Conservation (phyloP, 768 basidiomycete species). For the Paxillus ammoniavirescens region DNA sequence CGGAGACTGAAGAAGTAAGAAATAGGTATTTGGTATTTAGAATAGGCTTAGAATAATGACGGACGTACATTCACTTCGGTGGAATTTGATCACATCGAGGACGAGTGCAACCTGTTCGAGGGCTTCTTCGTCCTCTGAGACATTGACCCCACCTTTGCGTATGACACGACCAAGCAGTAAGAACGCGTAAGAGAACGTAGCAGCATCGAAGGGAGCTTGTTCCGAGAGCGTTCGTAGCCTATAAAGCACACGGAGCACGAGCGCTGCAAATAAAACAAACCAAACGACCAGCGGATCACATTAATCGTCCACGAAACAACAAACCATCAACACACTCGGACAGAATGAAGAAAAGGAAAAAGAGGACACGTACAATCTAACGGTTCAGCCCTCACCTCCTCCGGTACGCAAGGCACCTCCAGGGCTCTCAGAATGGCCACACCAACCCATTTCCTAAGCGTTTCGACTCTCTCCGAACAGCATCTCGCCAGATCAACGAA, state of each 20-base stretch:
- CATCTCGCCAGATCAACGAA: conserved; percentile 71
- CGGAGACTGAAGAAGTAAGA: conserved; percentile 49
- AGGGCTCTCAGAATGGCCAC: conserved; percentile 80
- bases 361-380: conserved; percentile 38
- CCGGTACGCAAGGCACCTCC: conserved; percentile 63
- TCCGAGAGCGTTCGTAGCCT: conserved; percentile 80
- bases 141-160: conserved; percentile 61
- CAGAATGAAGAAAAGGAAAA: not conserved
- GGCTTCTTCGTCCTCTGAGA: conserved; percentile 51
- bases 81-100: conserved; percentile 39
- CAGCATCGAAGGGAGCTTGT: conserved; percentile 76
- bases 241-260: conserved; percentile 84
- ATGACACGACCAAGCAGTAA: conserved; percentile 75
- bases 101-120: conserved; percentile 79
- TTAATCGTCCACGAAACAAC: not conserved
- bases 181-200: conserved; percentile 80
- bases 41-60: not conserved
- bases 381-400: conserved; percentile 69
- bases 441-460: conserved; percentile 69
- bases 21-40: conserved; percentile 3
- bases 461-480: conserved; percentile 72
- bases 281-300: not conserved
- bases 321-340: not conserved
- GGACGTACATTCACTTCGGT: conserved; percentile 29
- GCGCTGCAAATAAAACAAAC: conserved; percentile 42